Percentiles rank a stretch among this genome's conserved stretches.
Evolutionary conservation across 2,329 filamentous ascomycete species (phyloP).

Genomic region (Diaporthe citrichinensis): DNA sequence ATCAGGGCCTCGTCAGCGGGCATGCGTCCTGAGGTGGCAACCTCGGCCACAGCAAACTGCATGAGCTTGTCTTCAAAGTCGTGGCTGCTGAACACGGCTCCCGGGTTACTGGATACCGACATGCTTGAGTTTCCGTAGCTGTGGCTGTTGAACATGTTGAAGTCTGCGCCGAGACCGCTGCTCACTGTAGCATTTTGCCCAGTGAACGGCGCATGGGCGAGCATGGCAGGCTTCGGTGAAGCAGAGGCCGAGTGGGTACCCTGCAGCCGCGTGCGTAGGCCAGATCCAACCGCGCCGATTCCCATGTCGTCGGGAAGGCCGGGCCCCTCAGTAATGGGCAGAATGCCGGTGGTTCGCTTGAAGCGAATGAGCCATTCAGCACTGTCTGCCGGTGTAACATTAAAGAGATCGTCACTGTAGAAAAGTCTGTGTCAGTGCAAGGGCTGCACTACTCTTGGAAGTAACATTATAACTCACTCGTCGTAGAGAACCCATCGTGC

Average conservation of each 20-base stretch:
- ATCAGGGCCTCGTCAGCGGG: slow-evolving; percentile 64
- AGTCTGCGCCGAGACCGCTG: background rate
- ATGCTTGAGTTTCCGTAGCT: slow-evolving; percentile 41
- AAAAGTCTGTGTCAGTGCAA: background rate
- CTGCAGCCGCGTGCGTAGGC: slow-evolving; percentile 10
- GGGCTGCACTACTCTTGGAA: background rate
- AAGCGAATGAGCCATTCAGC: slow-evolving; percentile 74
- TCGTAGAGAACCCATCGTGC: slow-evolving; percentile 75
- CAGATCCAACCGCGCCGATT: slow-evolving; percentile 1
- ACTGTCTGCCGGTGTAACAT: slow-evolving; percentile 75
- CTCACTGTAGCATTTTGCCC: slow-evolving; percentile 35
- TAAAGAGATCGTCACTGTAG: slow-evolving; percentile 72
- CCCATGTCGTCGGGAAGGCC: slow-evolving; percentile 56
- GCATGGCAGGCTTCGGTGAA: slow-evolving; percentile 48
- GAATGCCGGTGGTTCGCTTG: slow-evolving; percentile 70
- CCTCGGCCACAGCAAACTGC: slow-evolving; percentile 60
- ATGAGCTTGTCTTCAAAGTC: slow-evolving; percentile 70
- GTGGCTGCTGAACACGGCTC: slow-evolving; percentile 69
- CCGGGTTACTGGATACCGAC: slow-evolving; percentile 41
- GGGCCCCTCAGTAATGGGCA: slow-evolving; percentile 62
- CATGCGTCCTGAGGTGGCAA: slow-evolving; percentile 56
- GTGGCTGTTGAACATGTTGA: background rate
- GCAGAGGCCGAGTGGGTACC: slow-evolving; percentile 64
- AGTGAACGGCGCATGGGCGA: slow-evolving; percentile 51
- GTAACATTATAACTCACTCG: slow-evolving; percentile 59